Percentiles rank a stretch among this genome's conserved stretches.
phyloP scores from a whole-genome alignment of 345 rosid species.

The Limnanthes douglasii region DNA sequence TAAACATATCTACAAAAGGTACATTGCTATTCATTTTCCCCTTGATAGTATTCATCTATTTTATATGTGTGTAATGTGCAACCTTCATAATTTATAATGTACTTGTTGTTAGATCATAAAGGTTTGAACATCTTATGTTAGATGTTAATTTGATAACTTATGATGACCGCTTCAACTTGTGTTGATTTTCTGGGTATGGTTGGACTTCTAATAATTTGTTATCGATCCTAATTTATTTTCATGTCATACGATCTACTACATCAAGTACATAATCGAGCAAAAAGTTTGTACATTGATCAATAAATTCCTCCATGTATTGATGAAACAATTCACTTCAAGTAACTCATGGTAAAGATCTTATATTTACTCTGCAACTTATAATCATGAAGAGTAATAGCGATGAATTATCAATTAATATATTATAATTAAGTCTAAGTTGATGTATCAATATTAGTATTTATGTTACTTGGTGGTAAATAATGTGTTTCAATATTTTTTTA shows the following conservation, averaged over 20 bases:
- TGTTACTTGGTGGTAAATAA: no score
- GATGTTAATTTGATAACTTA: slow-evolving; percentile 90
- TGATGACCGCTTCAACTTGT: slow-evolving; percentile 92
- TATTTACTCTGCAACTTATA: slow-evolving; percentile 9
- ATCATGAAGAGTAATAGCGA: slow-evolving; percentile 39
- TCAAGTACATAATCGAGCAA: slow-evolving; percentile 92
- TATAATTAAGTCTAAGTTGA: no score
- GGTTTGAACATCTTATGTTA: slow-evolving; percentile 90
- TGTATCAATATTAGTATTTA: no score
- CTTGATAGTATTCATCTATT: slow-evolving; percentile 4
- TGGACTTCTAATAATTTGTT: not conserved
- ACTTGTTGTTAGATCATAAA: slow-evolving; percentile 87
- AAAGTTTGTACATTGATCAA: slow-evolving; percentile 90
- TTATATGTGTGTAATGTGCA: not conserved
- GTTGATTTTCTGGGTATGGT: slow-evolving; percentile 9
- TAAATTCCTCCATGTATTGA: slow-evolving; percentile 92
- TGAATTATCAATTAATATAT: no score
- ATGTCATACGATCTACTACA: not conserved
- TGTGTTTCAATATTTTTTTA: no score
- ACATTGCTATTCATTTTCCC: slow-evolving; percentile 13
- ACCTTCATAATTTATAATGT: not conserved
- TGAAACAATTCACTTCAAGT: slow-evolving; percentile 81
- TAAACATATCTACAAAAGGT: slow-evolving; percentile 95
- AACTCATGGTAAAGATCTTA: slow-evolving; percentile 12
- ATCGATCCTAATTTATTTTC: not conserved